phyloP scores from a whole-genome alignment of 257 asterid genomes.

The Fraxinus excelsior region DNA sequence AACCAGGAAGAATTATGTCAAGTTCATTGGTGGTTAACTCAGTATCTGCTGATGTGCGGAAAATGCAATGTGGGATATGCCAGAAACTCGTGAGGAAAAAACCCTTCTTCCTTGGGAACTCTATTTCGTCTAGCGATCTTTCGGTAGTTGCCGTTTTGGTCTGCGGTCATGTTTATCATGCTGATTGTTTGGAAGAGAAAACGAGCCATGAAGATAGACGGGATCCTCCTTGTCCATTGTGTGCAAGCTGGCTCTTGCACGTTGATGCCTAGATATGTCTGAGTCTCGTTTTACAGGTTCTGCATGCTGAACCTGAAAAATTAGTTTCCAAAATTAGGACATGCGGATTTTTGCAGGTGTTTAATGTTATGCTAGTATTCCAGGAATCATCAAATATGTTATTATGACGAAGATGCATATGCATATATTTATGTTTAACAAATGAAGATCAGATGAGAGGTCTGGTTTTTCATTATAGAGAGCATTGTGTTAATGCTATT shows the following conservation, averaged over 20 bases:
- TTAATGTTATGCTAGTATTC: not conserved
- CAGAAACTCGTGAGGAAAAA: constrained; percentile 64
- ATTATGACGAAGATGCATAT: too few relatives aligned
- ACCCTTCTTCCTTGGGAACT: constrained; percentile 37
- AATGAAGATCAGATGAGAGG: not conserved
- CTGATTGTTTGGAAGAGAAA: constrained; percentile 76
- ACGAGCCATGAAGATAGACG: constrained; percentile 52
- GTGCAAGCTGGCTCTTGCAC: constrained; percentile 31
- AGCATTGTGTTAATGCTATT: not conserved
- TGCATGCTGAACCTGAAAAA: constrained; percentile 23
- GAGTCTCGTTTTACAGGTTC: constrained; percentile 20
- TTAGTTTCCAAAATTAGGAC: constrained; percentile 10
- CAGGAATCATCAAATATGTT: not conserved
- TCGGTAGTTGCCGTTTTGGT: constrained; percentile 79
- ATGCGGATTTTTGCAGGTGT: not conserved
- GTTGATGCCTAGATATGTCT: constrained; percentile 26
- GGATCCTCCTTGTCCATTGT: constrained; percentile 79
- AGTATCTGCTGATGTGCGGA: constrained; percentile 39
- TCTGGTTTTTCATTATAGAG: not conserved
- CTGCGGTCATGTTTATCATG: constrained; percentile 86
- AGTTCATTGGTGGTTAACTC: constrained; percentile 37
- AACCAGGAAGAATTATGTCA: constrained; percentile 53
- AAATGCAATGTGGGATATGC: constrained; percentile 67
- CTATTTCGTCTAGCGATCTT: constrained; percentile 52
- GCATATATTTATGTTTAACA: not conserved